phyloP scores from a whole-genome alignment of 306 rosid species.

The Dalbergia oliveri region DNA sequence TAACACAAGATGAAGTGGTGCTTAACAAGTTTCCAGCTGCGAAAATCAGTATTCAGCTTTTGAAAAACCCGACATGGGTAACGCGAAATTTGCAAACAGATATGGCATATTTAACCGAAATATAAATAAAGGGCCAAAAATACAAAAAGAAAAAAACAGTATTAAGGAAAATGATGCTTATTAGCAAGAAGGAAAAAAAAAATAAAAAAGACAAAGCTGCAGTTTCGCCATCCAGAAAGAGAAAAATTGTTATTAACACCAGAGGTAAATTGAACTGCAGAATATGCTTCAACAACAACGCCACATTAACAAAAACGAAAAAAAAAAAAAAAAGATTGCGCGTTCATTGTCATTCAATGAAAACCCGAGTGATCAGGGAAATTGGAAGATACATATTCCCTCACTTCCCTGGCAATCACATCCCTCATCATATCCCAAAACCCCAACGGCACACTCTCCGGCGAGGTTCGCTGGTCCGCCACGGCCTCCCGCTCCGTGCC shows the following conservation, averaged over 20 bases:
- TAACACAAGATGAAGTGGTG: background rate
- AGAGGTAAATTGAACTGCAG: slow-evolving; percentile 4
- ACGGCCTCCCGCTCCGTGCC: slow-evolving; percentile 3
- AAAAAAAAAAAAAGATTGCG: background rate
- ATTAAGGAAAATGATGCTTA: background rate
- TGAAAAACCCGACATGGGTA: background rate
- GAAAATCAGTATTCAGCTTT: background rate
- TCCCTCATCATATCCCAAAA: slow-evolving; percentile 91
- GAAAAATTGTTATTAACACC: background rate
- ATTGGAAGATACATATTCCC: slow-evolving; percentile 78
- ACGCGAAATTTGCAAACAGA: background rate
- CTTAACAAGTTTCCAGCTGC: slow-evolving; percentile 22
- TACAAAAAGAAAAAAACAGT: background rate
- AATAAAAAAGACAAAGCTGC: background rate
- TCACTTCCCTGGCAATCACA: slow-evolving; percentile 88
- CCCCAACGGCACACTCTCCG: slow-evolving; percentile 61
- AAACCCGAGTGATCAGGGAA: slow-evolving; percentile 64
- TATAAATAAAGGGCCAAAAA: background rate
- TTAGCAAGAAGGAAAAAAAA: background rate
- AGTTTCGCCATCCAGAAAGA: slow-evolving; percentile 11
- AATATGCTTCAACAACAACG: background rate
- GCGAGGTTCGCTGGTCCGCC: slow-evolving; percentile 28
- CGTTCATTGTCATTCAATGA: slow-evolving; percentile 25
- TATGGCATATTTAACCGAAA: background rate
- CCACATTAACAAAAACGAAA: background rate